Base-by-base conservation (phyloP, 345 rosid genomes). In the Euphorbia lathyris region DNA sequence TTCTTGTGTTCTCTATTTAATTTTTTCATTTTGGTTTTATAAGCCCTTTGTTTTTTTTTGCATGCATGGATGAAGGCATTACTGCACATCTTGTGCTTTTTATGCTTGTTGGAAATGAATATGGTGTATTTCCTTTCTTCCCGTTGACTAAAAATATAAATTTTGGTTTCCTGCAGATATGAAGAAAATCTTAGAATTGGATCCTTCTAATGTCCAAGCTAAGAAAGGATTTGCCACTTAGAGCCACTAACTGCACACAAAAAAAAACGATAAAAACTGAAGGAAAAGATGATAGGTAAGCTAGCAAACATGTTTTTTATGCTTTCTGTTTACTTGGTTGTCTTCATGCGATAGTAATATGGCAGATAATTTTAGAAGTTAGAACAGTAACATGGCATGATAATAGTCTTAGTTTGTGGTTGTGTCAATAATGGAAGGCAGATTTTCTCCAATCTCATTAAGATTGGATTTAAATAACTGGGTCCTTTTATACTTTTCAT, bases 271-370 rank as follows among this genome's bases (percentile, higher is more conserved):
- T 97, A 92, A 80, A 92, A 90, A 80, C 87, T 95, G 99, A 95
- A 95, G 85, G 97, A 92, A 75, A 98, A 95, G 85, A 93, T 92
- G 92, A 82, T 92, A 64, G 89, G 99, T 95, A 81, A 82, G 89
- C 68, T 57, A 23, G 59, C 4, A 0, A 56, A 40, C 17, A 19
- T n/a, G 52, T 17, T 32, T 45, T n/a, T 19, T 9, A 10, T 48
- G 20, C n/a, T 1, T 50, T 7, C 52, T 26, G 1, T 57, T 70
- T 58, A 11, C 22, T 34, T 22, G 8, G 19, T 51, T 38, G 10
- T 51, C 42, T 52, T 27, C 20, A 30, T 42, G 40, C 12, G 9
- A 3, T n/a, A 8, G 14, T 11, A 8, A 36, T 20, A 23, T 43
- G n/a, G n/a, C n/a, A n/a, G n/a, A n/a, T 4, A 16, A 27, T 12